Base-by-base conservation (phyloP, 495 filamentous ascomycete species). In the Jackrogersella minutella region DNA sequence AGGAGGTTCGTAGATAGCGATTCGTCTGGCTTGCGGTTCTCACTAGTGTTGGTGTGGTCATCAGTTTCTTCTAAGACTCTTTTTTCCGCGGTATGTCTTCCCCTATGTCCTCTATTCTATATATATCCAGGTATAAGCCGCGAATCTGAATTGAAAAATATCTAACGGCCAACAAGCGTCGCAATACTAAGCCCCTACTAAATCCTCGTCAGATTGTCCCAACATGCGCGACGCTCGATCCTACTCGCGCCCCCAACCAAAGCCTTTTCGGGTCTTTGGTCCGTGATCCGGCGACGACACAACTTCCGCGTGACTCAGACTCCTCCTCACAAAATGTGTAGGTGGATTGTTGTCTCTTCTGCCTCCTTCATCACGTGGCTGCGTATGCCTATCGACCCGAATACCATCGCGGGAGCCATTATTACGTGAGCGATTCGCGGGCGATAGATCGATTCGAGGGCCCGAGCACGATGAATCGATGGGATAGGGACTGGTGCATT, bases 1-100 rank as follows among this genome's bases (percentile, higher is more conserved):
- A 80, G 83, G 50, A 58, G 66, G 3, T 84, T 81, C 55, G 82
- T 84, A 74, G 76, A 74, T 57, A 75, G 77, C 36, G 71, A 78
- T 26, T 66, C 61, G 16, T 80, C 81, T 47, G 81, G 80, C 2
- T 78, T 78, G 21, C 64, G 73, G n/a, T 80, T 81, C 26, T 83
- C 43, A 78, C 81, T 0, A 51, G 66, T 6, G 44, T 78, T 4
- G 81, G 78, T 57, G 74, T 82, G 3, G 40, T 77, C 13, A 75
- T 83, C 13, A 76, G 77, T 24, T 71, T 78, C 26, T 77, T 79
- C 61, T 83, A 80, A 80, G 73, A 69, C 22, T 64, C 64, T 7
- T 76, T 73, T 54, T 76, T 70, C 53, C 75, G 50, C 51, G 78
- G 75, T 77, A 68, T 72, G 73, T 37, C 16, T 10, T 31, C 21